Base-by-base conservation (phyloP, 176 grass and related monocot genomes). In the barley (Hordeum vulgare) region DNA sequence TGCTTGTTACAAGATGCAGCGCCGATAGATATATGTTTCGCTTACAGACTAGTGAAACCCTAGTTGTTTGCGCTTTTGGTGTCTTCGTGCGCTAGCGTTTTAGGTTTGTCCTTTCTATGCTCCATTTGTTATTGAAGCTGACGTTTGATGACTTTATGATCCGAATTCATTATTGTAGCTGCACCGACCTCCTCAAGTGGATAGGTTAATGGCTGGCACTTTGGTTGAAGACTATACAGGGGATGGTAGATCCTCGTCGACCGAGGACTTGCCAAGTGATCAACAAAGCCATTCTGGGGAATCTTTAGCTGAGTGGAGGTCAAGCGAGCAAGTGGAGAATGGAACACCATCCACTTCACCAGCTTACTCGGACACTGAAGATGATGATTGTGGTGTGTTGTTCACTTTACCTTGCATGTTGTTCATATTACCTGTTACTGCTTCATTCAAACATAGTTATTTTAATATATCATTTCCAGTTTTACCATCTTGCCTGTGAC, bases 271-370 rank as follows among this genome's bases (percentile, higher is more conserved):
- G 81, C 80, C 86, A 33, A 98, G 82, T 64, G 95, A 93, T 90
- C 90, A 93, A 20, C 91, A 83, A 51, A 90, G 86, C 72, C 76
- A 86, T 56, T 93, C 96, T 0, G 91, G 85, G 25, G 93, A 98
- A 44, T 92, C 91, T 70, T 75, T 92, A 61, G 71, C 84, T 34
- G 95, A 97, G 70, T 93, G 95, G 92, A 78, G 96, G 41, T 95
- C 93, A 26, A 90, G 82, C 40, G 93, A 98, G 33, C 96, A 98
- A 77, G 93, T 92, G 42, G 96, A 98, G 81, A 98, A 98, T 77
- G 87, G 91, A 66, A 93, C 87, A 75, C 87, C 96, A 41, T 95
- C 96, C 10, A 95, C 96, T 86, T 95, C 91, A 15, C 93, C 91
- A 28, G 87, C 89, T 68, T 98, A 95, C 75, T 98, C 84, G 1